phyloP scores from a whole-genome alignment of 2,329 filamentous ascomycete genomes.

The Colletotrichum siamense region DNA sequence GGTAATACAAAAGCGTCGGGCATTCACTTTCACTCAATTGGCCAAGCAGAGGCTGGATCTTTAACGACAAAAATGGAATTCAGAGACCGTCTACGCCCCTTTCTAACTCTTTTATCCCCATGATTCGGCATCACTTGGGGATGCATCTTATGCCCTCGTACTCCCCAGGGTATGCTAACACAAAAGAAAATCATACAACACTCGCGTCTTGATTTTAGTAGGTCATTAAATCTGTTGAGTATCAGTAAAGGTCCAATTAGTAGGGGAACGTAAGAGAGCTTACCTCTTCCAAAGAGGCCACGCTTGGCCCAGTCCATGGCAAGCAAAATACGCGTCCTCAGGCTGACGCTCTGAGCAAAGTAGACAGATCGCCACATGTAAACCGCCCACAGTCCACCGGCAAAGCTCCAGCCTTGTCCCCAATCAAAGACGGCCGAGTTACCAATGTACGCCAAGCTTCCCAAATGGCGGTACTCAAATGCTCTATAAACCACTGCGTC shows the following conservation, averaged over 20 bases:
- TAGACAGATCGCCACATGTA: constrained; percentile 97
- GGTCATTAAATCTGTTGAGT: constrained; percentile 37
- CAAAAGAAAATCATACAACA: neutral
- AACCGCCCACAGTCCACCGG: constrained; percentile 87
- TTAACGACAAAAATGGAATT: neutral
- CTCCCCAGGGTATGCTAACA: constrained; percentile 12
- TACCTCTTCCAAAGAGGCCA: constrained; percentile 93
- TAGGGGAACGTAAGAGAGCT: constrained; percentile 36
- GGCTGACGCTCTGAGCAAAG: constrained; percentile 95
- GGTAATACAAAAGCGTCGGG: constrained; percentile 14
- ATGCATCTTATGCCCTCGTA: neutral
- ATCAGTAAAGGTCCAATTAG: neutral
- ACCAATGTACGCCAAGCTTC: constrained; percentile 91
- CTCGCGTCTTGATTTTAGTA: constrained; percentile 26
- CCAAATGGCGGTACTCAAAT: constrained; percentile 92
- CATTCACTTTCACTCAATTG: neutral
- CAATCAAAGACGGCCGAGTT: constrained; percentile 97
- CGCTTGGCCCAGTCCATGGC: constrained; percentile 99
- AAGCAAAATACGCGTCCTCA: constrained; percentile 85
- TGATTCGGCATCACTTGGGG: neutral
- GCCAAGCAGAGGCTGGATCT: neutral
- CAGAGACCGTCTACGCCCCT: neutral
- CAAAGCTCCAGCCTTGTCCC: constrained; percentile 75
- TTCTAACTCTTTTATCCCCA: neutral
- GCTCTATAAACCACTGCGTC: constrained; percentile 93